Evolutionary conservation across 805 yeast genomes (phyloP).

Genomic region (Cyberlindnera saturnus): DNA sequence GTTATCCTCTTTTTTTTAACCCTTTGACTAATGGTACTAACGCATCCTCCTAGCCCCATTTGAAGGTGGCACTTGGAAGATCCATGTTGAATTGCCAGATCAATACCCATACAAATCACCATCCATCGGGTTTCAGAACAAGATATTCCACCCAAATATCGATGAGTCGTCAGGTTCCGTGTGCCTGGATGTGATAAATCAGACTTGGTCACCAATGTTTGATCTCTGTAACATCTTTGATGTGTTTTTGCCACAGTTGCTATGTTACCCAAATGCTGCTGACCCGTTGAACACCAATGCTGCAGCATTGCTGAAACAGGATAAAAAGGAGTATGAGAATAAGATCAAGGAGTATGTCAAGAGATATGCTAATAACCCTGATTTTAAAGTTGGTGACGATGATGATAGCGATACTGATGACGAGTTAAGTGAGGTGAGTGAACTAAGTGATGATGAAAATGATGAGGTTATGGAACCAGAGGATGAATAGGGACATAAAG

Average conservation of each 20-base stretch:
- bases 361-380: conserved; percentile 51
- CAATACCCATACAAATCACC: conserved; percentile 96
- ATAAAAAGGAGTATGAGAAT: conserved; percentile 57
- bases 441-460: conserved; percentile 19
- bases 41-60: conserved; percentile 52
- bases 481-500: conserved; percentile 15
- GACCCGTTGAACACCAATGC: conserved; percentile 94
- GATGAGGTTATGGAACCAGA: conserved; percentile 16
- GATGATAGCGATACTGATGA: conserved; percentile 41
- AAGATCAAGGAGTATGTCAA: conserved; percentile 70
- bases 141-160: conserved; percentile 91
- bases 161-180: conserved; percentile 89
- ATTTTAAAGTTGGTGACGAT: conserved; percentile 39
- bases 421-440: conserved; percentile 23
- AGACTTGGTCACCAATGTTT: conserved; percentile 98
- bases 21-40: not conserved
- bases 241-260: conserved; percentile 84
- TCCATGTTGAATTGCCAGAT: conserved; percentile 90
- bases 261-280: conserved; percentile 88
- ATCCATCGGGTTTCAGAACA: conserved; percentile 87
- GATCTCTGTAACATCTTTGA: conserved; percentile 88
- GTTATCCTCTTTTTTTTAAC: not conserved
- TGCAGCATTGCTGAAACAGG: conserved; percentile 66
- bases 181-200: conserved; percentile 93
- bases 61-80: conserved; percentile 83